A percentile compares a stretch with the other conserved stretches of the same genome.
Evolutionary conservation across 192 early-diverging fungal genomes (phyloP).

Genomic region (Entomortierella chlamydospora): DNA sequence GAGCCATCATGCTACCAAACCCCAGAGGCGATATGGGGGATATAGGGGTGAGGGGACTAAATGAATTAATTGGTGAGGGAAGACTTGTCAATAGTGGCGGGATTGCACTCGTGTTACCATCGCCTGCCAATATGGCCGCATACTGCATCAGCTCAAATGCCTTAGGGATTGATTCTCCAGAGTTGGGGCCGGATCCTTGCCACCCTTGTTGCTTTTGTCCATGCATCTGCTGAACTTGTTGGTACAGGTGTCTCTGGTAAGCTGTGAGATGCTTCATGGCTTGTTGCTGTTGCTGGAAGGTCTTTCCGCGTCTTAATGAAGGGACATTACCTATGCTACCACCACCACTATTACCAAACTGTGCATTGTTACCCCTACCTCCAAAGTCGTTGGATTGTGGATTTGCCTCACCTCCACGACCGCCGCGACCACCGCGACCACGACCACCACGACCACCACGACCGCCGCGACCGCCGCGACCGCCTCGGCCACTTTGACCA

Average conservation of each 20-base stretch:
- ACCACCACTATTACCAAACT: background rate
- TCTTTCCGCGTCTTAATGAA: slow-evolving; percentile 29
- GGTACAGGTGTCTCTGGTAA: slow-evolving; percentile 44
- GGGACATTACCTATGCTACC: slow-evolving; percentile 4
- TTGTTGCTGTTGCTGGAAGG: slow-evolving; percentile 52
- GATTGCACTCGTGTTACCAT: slow-evolving; percentile 2
- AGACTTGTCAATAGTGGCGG: slow-evolving; percentile 14
- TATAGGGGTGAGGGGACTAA: background rate
- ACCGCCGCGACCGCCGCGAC: background rate
- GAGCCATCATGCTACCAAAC: slow-evolving; percentile 6
- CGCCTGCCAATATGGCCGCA: slow-evolving; percentile 26
- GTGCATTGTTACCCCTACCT: background rate
- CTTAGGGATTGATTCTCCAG: slow-evolving; percentile 14
- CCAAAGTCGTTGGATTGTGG: background rate
- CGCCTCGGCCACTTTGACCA: background rate
- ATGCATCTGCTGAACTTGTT: slow-evolving; percentile 35
- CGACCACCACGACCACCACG: slow-evolving; percentile 14
- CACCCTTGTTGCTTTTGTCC: slow-evolving; percentile 15
- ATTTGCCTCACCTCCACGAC: background rate
- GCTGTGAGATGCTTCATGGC: slow-evolving; percentile 42
- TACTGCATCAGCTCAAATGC: slow-evolving; percentile 51
- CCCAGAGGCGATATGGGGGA: slow-evolving; percentile 3
- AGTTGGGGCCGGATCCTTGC: slow-evolving; percentile 2
- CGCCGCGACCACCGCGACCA: background rate
- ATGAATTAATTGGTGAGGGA: slow-evolving; percentile 7